Conservation (phyloP, 1,139 yeast genomes). For the Candida sojae region DNA sequence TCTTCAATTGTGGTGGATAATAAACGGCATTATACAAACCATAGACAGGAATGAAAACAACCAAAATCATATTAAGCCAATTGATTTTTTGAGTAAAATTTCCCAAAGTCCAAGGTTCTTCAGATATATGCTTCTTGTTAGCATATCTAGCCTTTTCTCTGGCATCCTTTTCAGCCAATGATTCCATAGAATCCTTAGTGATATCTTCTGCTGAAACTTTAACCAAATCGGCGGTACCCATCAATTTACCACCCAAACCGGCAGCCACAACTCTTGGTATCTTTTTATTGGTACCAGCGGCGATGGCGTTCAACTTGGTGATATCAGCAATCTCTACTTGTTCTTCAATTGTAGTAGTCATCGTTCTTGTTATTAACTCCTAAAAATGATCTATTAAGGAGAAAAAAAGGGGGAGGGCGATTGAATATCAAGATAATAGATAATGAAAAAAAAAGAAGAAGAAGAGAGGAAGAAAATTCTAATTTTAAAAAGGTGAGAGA, state of each 20-base stretch:
- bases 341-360: conserved; percentile 8
- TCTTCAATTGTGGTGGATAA: conserved; percentile 58
- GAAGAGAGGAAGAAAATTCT: no score
- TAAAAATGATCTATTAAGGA: not conserved
- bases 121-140: conserved; percentile 72
- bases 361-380: not conserved
- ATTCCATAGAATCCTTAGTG: conserved; percentile 53
- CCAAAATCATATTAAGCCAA: conserved; percentile 89
- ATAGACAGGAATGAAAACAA: conserved; percentile 64
- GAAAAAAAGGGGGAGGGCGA: no score
- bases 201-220: conserved; percentile 65
- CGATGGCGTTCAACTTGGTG: conserved; percentile 78
- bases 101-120: conserved; percentile 81
- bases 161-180: conserved; percentile 56
- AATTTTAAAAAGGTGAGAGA: no score
- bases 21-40: conserved; percentile 57
- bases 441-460: no score
- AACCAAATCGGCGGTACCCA: conserved; percentile 78
- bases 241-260: conserved; percentile 73
- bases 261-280: conserved; percentile 72
- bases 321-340: conserved; percentile 61
- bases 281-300: conserved; percentile 81
- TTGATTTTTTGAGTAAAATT: conserved; percentile 91
- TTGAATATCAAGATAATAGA: no score
- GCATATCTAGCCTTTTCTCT: conserved; percentile 50